Evolutionary conservation across 805 yeast species (phyloP).

Genomic region (Monosporozyma siamensis): DNA sequence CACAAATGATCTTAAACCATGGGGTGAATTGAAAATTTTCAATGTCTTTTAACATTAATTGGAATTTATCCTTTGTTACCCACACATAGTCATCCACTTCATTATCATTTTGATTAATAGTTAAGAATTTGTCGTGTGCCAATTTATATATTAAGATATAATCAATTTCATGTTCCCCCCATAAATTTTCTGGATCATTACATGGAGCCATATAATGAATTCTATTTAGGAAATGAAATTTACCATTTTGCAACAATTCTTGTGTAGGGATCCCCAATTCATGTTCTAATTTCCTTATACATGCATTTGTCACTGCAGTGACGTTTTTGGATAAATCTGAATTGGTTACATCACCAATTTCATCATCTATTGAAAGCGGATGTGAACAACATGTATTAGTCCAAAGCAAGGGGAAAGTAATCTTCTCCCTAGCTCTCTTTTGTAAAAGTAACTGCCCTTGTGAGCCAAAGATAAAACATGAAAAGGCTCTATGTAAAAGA

Average conservation of each 20-base stretch:
- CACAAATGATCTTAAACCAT: constrained; percentile 95
- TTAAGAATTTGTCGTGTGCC: constrained; percentile 36
- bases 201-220: constrained; percentile 90
- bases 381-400: constrained; percentile 99
- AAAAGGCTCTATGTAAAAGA: constrained; percentile 87
- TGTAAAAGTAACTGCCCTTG: constrained; percentile 73
- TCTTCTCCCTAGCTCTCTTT: constrained; percentile 93
- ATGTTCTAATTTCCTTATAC: constrained; percentile 84
- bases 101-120: constrained; percentile 53
- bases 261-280: constrained; percentile 74
- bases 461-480: constrained; percentile 83
- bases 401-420: constrained; percentile 96
- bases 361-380: constrained; percentile 77
- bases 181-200: constrained; percentile 41
- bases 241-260: constrained; percentile 48
- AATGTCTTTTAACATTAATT: constrained; percentile 64
- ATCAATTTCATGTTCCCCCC: constrained; percentile 99
- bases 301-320: constrained; percentile 76
- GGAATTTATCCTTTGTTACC: constrained; percentile 59
- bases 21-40: constrained; percentile 72
- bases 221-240: constrained; percentile 78
- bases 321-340: constrained; percentile 46
- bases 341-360: constrained; percentile 48
- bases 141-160: constrained; percentile 75
- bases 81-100: constrained; percentile 79